These are phyloP conservation scores for Rhodotorula mucilaginosa DNA, from an alignment of 1,284 basidiomycete genomes.

Conservation along the genomic window DNA sequence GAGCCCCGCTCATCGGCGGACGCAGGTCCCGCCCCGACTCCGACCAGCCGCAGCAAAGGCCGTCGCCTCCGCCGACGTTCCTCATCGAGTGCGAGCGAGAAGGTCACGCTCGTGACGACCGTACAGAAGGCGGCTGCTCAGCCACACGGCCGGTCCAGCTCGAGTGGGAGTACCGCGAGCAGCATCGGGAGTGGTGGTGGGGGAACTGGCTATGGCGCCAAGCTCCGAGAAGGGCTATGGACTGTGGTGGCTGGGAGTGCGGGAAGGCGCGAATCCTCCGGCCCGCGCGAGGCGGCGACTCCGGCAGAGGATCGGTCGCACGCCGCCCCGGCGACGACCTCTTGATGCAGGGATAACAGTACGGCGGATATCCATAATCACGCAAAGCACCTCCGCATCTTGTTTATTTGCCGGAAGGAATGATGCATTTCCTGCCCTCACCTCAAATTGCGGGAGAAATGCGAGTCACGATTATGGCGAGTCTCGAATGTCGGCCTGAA, in stretches of 20 bases:
- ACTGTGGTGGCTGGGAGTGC: conserved; percentile 17
- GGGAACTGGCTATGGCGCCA: conserved; percentile 10
- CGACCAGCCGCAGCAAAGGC: not conserved
- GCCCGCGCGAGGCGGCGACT: no score
- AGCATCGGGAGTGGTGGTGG: not conserved
- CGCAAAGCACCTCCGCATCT: not conserved
- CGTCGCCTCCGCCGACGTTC: not conserved
- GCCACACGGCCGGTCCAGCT: not conserved
- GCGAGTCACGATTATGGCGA: no score
- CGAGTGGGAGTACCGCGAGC: not conserved
- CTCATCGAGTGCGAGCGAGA: not conserved
- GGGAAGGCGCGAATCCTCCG: not conserved
- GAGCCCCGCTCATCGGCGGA: no score
- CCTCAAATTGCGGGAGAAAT: not conserved
- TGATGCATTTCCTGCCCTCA: not conserved
- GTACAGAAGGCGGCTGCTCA: not conserved
- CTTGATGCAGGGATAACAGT: not conserved
- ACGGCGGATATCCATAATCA: not conserved
- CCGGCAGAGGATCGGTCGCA: not conserved
- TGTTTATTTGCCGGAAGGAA: no score
- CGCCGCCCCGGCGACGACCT: not conserved
- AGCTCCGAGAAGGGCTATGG: conserved; percentile 21
- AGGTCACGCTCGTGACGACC: not conserved
- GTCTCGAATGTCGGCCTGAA: no score
- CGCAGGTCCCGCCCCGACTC: no score